Percentiles rank a stretch among this genome's conserved stretches.
These are phyloP conservation scores for Trifolium fragiferum DNA, from an alignment of 306 rosid genomes.

Conservation along the genomic window DNA sequence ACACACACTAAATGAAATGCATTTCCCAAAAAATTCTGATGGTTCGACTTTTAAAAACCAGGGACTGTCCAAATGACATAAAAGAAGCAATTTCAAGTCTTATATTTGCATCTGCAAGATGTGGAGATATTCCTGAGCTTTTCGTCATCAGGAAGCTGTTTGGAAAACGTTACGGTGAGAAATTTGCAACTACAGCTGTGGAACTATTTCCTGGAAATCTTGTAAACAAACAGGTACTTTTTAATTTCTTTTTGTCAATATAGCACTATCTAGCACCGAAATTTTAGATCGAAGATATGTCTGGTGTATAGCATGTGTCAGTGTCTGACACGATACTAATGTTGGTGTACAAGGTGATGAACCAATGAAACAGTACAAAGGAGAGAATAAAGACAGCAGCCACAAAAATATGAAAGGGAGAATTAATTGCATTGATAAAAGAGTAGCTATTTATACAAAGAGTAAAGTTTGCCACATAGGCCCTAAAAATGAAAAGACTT, in stretches of 20 bases:
- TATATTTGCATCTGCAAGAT: constrained; percentile 86
- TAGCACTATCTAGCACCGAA: neutral
- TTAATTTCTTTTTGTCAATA: no score
- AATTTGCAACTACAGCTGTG: constrained; percentile 60
- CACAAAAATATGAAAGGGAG: no score
- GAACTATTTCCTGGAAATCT: constrained; percentile 74
- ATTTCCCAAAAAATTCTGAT: neutral
- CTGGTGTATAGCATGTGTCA: neutral
- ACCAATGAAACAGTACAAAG: no score
- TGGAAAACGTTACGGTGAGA: constrained; percentile 68
- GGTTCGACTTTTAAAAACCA: constrained; percentile 11
- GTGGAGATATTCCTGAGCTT: constrained; percentile 89
- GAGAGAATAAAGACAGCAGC: no score
- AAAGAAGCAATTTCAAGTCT: constrained; percentile 89
- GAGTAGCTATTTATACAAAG: no score
- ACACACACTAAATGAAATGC: neutral
- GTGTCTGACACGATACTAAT: neutral
- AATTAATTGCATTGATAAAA: no score
- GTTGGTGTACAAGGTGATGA: no score
- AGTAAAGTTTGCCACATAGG: no score
- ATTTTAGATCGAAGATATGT: neutral
- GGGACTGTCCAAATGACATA: constrained; percentile 76
- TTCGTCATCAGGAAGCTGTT: constrained; percentile 72
- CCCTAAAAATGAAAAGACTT: no score
- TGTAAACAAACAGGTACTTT: constrained; percentile 66